phyloP scores from a whole-genome alignment of 2,329 filamentous ascomycete genomes.

The Whalleya microplaca region DNA sequence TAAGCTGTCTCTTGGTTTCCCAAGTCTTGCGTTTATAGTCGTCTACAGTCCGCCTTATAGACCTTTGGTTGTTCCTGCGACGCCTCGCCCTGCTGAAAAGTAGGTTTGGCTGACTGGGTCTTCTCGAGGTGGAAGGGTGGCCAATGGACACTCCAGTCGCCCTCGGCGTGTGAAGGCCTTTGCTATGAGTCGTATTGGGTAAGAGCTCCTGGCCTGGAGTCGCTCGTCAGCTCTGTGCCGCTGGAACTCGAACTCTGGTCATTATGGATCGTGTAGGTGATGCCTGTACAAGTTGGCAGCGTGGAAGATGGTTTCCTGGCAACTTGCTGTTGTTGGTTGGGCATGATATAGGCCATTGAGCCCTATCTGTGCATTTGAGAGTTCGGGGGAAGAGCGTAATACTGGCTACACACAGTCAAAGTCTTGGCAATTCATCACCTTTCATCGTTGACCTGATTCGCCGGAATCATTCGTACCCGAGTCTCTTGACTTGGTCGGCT shows the following conservation, averaged over 20 bases:
- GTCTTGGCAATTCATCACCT: constrained; percentile 40
- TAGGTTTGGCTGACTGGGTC: constrained; percentile 41
- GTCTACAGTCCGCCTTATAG: constrained; percentile 71
- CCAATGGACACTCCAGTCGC: constrained; percentile 62
- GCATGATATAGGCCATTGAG: constrained; percentile 24
- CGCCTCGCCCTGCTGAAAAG: constrained; percentile 56
- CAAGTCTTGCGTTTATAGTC: constrained; percentile 74
- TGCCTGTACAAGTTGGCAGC: constrained; percentile 24
- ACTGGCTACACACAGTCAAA: constrained; percentile 55
- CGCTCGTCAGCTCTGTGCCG: constrained; percentile 73
- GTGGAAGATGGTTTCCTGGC: constrained; percentile 35
- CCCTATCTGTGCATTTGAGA: constrained; percentile 32
- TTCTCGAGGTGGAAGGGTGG: constrained; percentile 51
- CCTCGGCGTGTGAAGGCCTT: constrained; percentile 57
- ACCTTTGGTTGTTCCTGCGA: constrained; percentile 39
- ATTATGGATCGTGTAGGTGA: constrained; percentile 36
- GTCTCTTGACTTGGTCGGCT: constrained; percentile 26
- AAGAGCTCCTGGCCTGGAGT: constrained; percentile 73
- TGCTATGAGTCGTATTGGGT: constrained; percentile 77
- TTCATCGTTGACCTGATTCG: constrained; percentile 38
- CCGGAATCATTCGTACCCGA: constrained; percentile 47
- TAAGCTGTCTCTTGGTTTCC: constrained; percentile 75
- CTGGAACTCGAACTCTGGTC: constrained; percentile 66
- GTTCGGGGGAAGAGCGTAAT: constrained; percentile 49
- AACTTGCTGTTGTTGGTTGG: constrained; percentile 31